Conservation (phyloP, 1,139 yeast species). For the Lodderomyces jiufengensis region DNA sequence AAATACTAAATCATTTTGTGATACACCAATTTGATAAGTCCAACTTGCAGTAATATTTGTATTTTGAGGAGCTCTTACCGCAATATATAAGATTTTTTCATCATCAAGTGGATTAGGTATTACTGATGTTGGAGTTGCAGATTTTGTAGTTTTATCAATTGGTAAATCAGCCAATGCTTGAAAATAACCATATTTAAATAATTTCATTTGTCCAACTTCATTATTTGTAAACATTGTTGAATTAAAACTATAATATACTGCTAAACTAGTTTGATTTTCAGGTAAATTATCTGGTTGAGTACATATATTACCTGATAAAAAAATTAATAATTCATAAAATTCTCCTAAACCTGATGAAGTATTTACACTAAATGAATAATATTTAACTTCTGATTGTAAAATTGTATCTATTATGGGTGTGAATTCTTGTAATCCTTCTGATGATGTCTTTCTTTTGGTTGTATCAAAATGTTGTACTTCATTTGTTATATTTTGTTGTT, state of each 20-base stretch:
- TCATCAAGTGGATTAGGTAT: constrained; percentile 9
- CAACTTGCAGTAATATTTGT: constrained; percentile 39
- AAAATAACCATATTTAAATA: constrained; percentile 48
- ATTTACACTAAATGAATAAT: constrained; percentile 45
- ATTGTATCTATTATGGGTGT: constrained; percentile 41
- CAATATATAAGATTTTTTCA: constrained; percentile 39
- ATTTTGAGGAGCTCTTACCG: constrained; percentile 46
- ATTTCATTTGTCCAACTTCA: constrained; percentile 29
- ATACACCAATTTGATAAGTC: constrained; percentile 67
- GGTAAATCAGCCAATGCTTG: constrained; percentile 47
- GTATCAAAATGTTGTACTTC: constrained; percentile 3
- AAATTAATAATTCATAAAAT: constrained; percentile 51
- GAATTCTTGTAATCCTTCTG: constrained; percentile 39
- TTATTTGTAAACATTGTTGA: constrained; percentile 33
- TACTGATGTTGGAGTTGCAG: constrained; percentile 1
- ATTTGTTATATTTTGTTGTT: background rate
- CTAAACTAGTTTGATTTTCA: constrained; percentile 34
- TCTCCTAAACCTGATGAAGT: constrained; percentile 45
- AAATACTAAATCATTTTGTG: constrained; percentile 61
- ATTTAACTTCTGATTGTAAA: constrained; percentile 36
- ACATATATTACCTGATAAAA: constrained; percentile 60
- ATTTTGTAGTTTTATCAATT: background rate
- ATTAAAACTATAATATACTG: constrained; percentile 51
- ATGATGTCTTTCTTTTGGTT: constrained; percentile 3
- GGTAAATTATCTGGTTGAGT: constrained; percentile 37